Evolutionary conservation across 2,329 filamentous ascomycete genomes (phyloP).

Genomic region (Nannizziopsis barbatae): DNA sequence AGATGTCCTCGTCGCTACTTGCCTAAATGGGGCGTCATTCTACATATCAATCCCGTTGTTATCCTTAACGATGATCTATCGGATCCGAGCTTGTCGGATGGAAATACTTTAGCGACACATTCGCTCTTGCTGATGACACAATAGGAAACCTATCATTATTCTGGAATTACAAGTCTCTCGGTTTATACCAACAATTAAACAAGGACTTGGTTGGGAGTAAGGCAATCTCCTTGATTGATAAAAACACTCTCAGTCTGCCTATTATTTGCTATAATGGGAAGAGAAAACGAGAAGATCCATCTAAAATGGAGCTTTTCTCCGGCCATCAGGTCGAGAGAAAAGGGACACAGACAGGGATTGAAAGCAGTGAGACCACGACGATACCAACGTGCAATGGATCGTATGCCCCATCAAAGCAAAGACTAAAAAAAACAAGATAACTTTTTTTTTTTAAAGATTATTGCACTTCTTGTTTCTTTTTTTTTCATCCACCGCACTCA

Average conservation of each 20-base stretch:
- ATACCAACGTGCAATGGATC: background rate
- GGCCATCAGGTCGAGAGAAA: background rate
- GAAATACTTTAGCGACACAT: too few species aligned
- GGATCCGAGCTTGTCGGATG: too few species aligned
- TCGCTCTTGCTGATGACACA: background rate
- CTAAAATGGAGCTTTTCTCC: slow-evolving; percentile 5
- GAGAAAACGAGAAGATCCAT: slow-evolving; percentile 1
- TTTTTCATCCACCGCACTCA: background rate
- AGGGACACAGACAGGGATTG: background rate
- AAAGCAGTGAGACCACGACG: background rate
- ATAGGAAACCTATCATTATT: background rate
- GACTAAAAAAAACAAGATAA: slow-evolving; percentile 2
- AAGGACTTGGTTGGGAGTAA: background rate
- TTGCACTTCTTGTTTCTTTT: background rate
- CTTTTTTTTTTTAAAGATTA: slow-evolving; percentile 1
- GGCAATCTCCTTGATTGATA: slow-evolving; percentile 6
- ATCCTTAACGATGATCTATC: too few species aligned
- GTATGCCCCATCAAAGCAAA: background rate
- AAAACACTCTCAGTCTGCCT: slow-evolving; percentile 1
- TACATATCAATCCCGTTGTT: too few species aligned
- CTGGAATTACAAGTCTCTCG: background rate
- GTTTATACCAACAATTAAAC: background rate
- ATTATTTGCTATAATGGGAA: background rate
- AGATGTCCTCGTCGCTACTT: too few species aligned
- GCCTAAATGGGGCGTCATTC: too few species aligned